Base-by-base conservation (phyloP, 805 yeast species). In the Kodamaea laetipori region DNA sequence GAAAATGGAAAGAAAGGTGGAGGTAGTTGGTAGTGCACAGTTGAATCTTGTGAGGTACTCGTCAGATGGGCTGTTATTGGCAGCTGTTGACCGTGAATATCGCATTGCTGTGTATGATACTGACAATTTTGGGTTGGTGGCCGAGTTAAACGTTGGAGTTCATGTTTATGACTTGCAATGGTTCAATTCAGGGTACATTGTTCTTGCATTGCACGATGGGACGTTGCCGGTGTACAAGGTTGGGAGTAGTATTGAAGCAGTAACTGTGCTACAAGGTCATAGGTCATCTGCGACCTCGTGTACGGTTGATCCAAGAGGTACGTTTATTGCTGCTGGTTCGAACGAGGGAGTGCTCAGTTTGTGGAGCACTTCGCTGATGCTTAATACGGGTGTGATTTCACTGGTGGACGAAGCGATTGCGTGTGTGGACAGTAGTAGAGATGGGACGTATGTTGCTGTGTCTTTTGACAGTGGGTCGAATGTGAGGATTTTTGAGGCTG, bases 341-440 rank as follows among this genome's bases (percentile, higher is more conserved):
- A 73, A 71, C 43, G 86, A 80, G 47, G 85, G 85, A 18, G 67
- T 75, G 13, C 70, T 78, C 5, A 69, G 80, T 13, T 30, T 78
- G 8, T 80, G 83, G 82, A 64, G 67, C 30, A 55, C 74, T 6
- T 46, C 56, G 1, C 65, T 67, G 19, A 59, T 78, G 60, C 59
- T 69, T 12, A 41, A 64, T 36, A 44, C 54, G n/a, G 55, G 58
- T 26, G 71, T 74, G 0, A 52, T 75, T 9, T 57, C 74, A 27
- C 51, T 63, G 24, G 57, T 70, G 4, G 78, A 76, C 53, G 74
- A 73, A 44, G 66, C 77, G 1, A 58, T 80, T 6, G 51, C 64
- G 2, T 51, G 67, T 10, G 49, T 78, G 10, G 69, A 65, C 24
- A 55, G 67, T 13, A 67, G 74, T 23, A 57, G 66, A 39, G 83